Evolutionary conservation across 768 basidiomycete genomes (phyloP).

Genomic region (Melanogaster broomeanus): DNA sequence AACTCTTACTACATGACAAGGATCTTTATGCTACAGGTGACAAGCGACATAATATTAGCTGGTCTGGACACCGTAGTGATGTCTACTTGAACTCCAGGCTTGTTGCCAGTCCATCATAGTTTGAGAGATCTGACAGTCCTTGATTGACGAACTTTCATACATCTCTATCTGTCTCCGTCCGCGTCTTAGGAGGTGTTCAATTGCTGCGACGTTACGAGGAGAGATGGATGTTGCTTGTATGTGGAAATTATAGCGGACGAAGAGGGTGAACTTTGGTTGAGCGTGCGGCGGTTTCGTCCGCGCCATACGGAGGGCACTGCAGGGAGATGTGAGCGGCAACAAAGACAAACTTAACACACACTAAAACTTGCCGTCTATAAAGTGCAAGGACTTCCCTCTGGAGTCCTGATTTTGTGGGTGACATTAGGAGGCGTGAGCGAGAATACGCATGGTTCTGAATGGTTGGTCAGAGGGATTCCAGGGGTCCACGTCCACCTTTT

Average conservation of each 20-base stretch:
- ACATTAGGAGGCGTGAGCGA: slow-evolving; percentile 20
- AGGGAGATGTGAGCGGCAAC: slow-evolving; percentile 5
- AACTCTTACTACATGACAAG: not conserved
- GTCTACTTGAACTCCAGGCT: slow-evolving; percentile 18
- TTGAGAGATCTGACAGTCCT: slow-evolving; percentile 72
- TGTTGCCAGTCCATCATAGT: slow-evolving; percentile 71
- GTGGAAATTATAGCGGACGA: slow-evolving; percentile 70
- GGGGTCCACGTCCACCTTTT: slow-evolving; percentile 8
- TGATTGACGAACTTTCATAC: slow-evolving; percentile 67
- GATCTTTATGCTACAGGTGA: slow-evolving; percentile 1
- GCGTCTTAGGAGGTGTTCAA: slow-evolving; percentile 77
- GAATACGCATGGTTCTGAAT: not conserved
- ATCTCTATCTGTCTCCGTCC: slow-evolving; percentile 67
- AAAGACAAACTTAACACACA: not conserved
- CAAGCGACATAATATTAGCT: slow-evolving; percentile 12
- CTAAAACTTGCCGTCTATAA: slow-evolving; percentile 51
- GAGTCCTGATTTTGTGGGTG: slow-evolving; percentile 44
- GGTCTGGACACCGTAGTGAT: not conserved
- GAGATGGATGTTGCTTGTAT: slow-evolving; percentile 60
- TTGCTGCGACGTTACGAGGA: slow-evolving; percentile 63
- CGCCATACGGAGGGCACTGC: slow-evolving; percentile 76
- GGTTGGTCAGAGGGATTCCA: not conserved
- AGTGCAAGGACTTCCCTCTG: slow-evolving; percentile 53
- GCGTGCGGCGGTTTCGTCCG: slow-evolving; percentile 61
- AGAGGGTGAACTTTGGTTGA: slow-evolving; percentile 66